phyloP scores from a whole-genome alignment of 2,329 filamentous ascomycete species.

The Venturia nashicola region DNA sequence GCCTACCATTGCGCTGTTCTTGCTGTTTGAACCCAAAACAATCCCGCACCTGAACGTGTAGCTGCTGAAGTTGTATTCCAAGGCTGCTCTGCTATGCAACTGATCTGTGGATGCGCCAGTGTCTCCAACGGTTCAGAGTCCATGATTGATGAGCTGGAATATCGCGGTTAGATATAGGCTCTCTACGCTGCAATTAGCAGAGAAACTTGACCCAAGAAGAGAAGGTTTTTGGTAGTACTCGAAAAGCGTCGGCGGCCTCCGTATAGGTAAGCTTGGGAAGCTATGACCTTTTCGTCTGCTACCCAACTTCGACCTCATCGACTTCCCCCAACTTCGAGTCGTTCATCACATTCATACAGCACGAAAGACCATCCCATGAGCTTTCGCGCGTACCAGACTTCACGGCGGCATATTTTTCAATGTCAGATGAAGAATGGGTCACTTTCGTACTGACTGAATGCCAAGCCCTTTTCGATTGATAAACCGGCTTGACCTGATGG shows the following conservation, averaged over 20 bases:
- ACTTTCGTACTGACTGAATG: too few relatives aligned
- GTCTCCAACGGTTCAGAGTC: neutral
- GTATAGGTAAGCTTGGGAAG: too few relatives aligned
- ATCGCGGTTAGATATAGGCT: neutral
- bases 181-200: neutral
- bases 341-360: too few relatives aligned
- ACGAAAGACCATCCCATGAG: too few relatives aligned
- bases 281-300: too few relatives aligned
- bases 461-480: too few relatives aligned
- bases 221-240: neutral
- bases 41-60: neutral
- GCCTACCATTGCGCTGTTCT: conserved; percentile 1
- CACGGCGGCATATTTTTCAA: too few relatives aligned
- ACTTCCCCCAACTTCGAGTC: too few relatives aligned
- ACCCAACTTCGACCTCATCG: too few relatives aligned
- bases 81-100: neutral
- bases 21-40: neutral
- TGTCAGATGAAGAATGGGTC: too few relatives aligned
- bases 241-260: neutral
- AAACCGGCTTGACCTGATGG: too few relatives aligned
- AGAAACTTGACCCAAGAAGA: neutral
- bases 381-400: too few relatives aligned
- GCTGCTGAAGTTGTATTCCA: neutral
- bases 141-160: neutral
- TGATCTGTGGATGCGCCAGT: neutral